Conservation (phyloP, 2,329 filamentous ascomycete genomes). For the Aspergillus melleus region DNA sequence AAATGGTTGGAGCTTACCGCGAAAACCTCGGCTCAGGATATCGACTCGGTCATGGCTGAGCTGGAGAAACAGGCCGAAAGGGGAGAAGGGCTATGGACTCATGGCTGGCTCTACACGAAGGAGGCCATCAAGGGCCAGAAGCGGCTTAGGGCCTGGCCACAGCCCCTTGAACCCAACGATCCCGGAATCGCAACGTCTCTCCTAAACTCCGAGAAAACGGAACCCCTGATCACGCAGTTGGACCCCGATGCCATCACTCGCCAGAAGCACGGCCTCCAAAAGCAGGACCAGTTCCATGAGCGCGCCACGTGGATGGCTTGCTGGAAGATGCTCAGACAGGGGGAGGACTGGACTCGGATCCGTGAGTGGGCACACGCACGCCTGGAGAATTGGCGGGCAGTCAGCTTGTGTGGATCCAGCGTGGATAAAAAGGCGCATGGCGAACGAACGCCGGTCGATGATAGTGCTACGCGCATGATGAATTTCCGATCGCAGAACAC, state of each 20-base stretch:
- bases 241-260: conserved; percentile 88
- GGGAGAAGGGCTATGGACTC: conserved; percentile 73
- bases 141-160: conserved; percentile 67
- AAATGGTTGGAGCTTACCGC: conserved; percentile 84
- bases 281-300: conserved; percentile 85
- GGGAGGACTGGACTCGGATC: conserved; percentile 71
- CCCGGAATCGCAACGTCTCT: conserved; percentile 58
- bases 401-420: conserved; percentile 69
- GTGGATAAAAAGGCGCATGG: conserved; percentile 29
- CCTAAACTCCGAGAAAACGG: conserved; percentile 58
- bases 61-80: conserved; percentile 74
- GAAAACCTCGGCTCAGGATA: conserved; percentile 64
- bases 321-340: conserved; percentile 86
- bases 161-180: conserved; percentile 64
- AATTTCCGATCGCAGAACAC: conserved; percentile 40
- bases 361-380: conserved; percentile 82
- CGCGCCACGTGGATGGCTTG: conserved; percentile 89
- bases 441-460: conserved; percentile 33
- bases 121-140: conserved; percentile 89
- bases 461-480: conserved; percentile 44
- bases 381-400: conserved; percentile 85
- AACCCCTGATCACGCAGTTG: conserved; percentile 76
- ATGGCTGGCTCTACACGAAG: conserved; percentile 91
- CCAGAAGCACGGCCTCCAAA: conserved; percentile 73
- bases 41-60: conserved; percentile 74